These are phyloP conservation scores for Silene latifolia DNA, from an alignment of 148 eudicot species.

Conservation along the genomic window DNA sequence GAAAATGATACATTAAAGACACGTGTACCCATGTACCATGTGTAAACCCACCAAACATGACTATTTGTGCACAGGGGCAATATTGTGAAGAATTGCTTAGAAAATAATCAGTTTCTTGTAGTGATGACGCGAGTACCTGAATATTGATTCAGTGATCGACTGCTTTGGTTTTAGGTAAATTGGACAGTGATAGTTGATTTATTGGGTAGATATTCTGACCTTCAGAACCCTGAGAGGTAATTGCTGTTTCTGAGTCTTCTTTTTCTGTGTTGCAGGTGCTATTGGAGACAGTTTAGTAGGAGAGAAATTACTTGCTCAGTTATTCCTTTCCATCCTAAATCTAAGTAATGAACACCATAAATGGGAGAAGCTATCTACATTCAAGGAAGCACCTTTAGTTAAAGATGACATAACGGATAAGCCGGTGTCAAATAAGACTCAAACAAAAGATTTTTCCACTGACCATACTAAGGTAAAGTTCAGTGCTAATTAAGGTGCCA, in stretches of 20 bases:
- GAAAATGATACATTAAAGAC: too few relatives aligned
- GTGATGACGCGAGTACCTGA: not conserved
- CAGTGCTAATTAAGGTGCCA: not conserved
- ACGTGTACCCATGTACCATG: too few relatives aligned
- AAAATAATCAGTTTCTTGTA: not conserved
- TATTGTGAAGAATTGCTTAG: not conserved
- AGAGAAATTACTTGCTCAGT: constrained; percentile 47
- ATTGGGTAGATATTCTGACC: not conserved
- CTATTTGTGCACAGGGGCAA: not conserved
- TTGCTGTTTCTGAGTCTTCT: not conserved
- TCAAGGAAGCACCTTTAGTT: constrained; percentile 2
- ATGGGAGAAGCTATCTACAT: constrained; percentile 42
- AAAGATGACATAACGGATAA: constrained; percentile 16
- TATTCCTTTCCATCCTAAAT: constrained; percentile 53
- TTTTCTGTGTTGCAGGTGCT: constrained; percentile 47
- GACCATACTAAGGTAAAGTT: constrained; percentile 79
- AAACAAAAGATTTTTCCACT: constrained; percentile 23
- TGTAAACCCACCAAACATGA: too few relatives aligned
- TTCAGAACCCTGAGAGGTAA: not conserved
- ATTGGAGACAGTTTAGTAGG: constrained; percentile 48
- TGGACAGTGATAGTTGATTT: not conserved
- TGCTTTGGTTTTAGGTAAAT: not conserved
- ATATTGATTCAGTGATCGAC: not conserved
- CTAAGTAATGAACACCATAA: constrained; percentile 43
- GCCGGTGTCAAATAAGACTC: constrained; percentile 22